Evolutionary conservation across 768 basidiomycete genomes (phyloP).

Genomic region (Termitomyces sp.): DNA sequence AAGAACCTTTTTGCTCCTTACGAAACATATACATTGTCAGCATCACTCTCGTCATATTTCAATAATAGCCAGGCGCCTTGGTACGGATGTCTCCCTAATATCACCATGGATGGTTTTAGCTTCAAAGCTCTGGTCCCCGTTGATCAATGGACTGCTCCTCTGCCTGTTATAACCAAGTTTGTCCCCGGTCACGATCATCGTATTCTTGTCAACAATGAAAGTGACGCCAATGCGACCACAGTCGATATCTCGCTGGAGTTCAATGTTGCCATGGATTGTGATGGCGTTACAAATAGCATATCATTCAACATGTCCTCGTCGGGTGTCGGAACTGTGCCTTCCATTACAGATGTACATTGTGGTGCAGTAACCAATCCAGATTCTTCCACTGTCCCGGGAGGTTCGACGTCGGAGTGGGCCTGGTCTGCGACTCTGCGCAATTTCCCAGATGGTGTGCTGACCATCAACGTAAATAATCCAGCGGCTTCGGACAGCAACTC

Average conservation of each 20-base stretch:
- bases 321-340: slow-evolving; percentile 51
- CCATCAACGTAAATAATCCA: slow-evolving; percentile 62
- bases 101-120: slow-evolving; percentile 69
- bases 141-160: slow-evolving; percentile 61
- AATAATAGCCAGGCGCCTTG: slow-evolving; percentile 54
- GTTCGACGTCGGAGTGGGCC: slow-evolving; percentile 53
- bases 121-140: slow-evolving; percentile 79
- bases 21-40: slow-evolving; percentile 65
- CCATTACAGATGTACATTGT: slow-evolving; percentile 47
- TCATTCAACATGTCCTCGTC: slow-evolving; percentile 68
- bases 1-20: slow-evolving; percentile 80
- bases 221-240: slow-evolving; percentile 46
- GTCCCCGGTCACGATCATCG: slow-evolving; percentile 84
- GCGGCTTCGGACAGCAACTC: slow-evolving; percentile 32
- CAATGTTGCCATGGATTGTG: slow-evolving; percentile 70
- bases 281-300: slow-evolving; percentile 56
- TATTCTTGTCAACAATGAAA: slow-evolving; percentile 39
- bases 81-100: slow-evolving; percentile 63
- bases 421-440: slow-evolving; percentile 73
- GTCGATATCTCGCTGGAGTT: slow-evolving; percentile 75
- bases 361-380: slow-evolving; percentile 40
- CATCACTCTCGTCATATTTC: slow-evolving; percentile 62
- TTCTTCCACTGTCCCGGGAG: slow-evolving; percentile 46
- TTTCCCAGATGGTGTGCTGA: slow-evolving; percentile 79
- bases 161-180: slow-evolving; percentile 74